Evolutionary conservation across 352 stramenopile genomes (phyloP).

Genomic region (Globisporangium uncinulatum): DNA sequence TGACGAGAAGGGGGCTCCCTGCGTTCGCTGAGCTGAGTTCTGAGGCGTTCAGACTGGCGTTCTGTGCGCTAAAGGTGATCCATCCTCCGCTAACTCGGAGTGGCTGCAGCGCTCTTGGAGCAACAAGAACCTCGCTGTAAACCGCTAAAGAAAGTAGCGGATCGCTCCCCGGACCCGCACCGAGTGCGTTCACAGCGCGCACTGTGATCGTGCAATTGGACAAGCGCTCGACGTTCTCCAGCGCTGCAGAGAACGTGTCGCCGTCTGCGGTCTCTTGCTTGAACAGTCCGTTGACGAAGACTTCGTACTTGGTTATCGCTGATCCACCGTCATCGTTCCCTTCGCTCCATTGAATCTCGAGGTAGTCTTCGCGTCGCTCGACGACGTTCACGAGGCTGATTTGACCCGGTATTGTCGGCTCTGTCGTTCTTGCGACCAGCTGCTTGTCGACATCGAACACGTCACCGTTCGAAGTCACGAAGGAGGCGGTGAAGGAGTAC

Average conservation of each 20-base stretch:
- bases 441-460: conserved; percentile 26
- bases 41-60: neutral
- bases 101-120: conserved; percentile 7
- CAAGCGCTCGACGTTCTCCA: conserved; percentile 11
- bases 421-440: conserved; percentile 24
- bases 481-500: conserved; percentile 33
- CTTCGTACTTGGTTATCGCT: conserved; percentile 26
- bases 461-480: conserved; percentile 18
- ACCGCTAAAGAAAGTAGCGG: neutral
- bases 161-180: conserved; percentile 21
- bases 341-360: conserved; percentile 45
- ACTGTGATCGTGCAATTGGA: conserved; percentile 22
- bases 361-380: conserved; percentile 15
- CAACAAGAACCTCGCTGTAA: neutral
- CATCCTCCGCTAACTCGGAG: conserved; percentile 17
- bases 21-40: conserved; percentile 1
- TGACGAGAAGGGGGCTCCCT: conserved; percentile 4
- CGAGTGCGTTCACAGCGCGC: conserved; percentile 30
- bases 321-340: conserved; percentile 37
- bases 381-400: conserved; percentile 24
- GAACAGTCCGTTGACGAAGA: conserved; percentile 42
- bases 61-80: conserved; percentile 17
- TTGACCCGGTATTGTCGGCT: conserved; percentile 27
- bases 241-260: conserved; percentile 15
- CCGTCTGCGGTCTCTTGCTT: conserved; percentile 15